These are phyloP conservation scores for Rosa chinensis DNA, from an alignment of 306 rosid genomes.

Conservation along the genomic window DNA sequence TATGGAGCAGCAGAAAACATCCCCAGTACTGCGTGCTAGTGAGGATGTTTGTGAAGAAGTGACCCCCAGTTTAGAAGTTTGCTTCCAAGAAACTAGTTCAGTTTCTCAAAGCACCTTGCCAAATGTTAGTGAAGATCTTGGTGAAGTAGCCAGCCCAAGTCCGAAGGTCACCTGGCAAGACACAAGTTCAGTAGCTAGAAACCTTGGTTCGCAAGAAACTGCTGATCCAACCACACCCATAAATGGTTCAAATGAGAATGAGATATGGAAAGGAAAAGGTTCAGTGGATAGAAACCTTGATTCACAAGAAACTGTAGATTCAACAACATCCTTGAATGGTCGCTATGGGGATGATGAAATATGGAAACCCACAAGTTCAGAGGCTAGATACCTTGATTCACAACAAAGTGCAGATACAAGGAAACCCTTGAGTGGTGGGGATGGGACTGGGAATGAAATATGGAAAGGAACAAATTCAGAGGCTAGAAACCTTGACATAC, in stretches of 20 bases:
- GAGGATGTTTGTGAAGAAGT: neutral
- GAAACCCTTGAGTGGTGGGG: conserved; percentile 25
- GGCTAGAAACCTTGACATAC: neutral
- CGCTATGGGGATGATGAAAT: neutral
- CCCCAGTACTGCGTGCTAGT: conserved; percentile 10
- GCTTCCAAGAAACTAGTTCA: neutral
- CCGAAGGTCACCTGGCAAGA: neutral
- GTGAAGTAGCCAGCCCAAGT: neutral
- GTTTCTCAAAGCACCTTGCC: neutral
- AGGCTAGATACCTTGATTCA: conserved; percentile 18
- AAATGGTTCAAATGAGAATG: neutral
- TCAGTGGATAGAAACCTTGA: neutral
- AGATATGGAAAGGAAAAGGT: neutral
- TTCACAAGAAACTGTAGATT: conserved; percentile 3
- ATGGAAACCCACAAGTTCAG: conserved; percentile 24
- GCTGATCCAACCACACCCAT: neutral
- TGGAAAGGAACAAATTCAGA: neutral
- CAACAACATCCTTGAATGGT: neutral
- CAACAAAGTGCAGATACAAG: conserved; percentile 25
- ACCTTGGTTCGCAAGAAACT: neutral
- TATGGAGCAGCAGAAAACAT: conserved; percentile 11
- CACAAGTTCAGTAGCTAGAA: neutral
- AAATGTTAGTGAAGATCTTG: conserved; percentile 3
- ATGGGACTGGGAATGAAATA: conserved; percentile 9
- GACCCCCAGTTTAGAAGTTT: neutral